Conservation (phyloP, 1,284 basidiomycete species). For the Trichosporon ovoides region DNA sequence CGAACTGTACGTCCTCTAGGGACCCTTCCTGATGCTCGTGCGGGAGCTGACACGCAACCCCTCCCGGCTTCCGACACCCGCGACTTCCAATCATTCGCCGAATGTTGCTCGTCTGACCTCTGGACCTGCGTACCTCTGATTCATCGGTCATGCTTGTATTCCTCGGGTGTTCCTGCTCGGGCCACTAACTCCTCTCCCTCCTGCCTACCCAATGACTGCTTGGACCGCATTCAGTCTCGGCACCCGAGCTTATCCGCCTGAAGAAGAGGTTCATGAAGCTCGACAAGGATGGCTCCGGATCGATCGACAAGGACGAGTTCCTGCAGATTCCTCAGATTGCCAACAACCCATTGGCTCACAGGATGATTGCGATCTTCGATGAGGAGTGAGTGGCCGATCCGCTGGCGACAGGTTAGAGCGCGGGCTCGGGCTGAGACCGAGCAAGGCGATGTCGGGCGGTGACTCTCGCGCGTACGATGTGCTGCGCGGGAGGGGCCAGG, state of each 20-base stretch:
- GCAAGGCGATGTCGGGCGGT: background rate
- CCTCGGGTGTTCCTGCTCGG: background rate
- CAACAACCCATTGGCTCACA: conserved; percentile 90
- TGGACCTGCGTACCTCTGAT: background rate
- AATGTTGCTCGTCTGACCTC: background rate
- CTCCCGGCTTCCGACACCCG: background rate
- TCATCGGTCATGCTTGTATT: background rate
- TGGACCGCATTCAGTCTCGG: conserved; percentile 62
- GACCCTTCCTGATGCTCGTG: background rate
- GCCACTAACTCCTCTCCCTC: background rate
- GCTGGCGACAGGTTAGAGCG: background rate
- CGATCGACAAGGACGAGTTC: conserved; percentile 98
- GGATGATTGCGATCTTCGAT: conserved; percentile 99
- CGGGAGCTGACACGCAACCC: background rate
- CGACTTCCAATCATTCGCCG: background rate
- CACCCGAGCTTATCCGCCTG: conserved; percentile 81
- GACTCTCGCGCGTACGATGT: background rate
- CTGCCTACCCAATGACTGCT: background rate
- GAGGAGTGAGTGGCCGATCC: conserved; percentile 69
- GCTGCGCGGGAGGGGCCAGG: too few relatives aligned
- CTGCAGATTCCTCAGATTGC: conserved; percentile 98
- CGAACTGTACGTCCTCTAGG: conserved; percentile 44
- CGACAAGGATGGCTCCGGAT: conserved; percentile 94
- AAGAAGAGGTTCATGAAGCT: conserved; percentile 99
- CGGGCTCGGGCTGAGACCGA: background rate